A percentile compares a stretch with the other conserved stretches of the same genome.
Evolutionary conservation across 2,329 filamentous ascomycete genomes (phyloP).

Genomic region (Monosporascus sp.): DNA sequence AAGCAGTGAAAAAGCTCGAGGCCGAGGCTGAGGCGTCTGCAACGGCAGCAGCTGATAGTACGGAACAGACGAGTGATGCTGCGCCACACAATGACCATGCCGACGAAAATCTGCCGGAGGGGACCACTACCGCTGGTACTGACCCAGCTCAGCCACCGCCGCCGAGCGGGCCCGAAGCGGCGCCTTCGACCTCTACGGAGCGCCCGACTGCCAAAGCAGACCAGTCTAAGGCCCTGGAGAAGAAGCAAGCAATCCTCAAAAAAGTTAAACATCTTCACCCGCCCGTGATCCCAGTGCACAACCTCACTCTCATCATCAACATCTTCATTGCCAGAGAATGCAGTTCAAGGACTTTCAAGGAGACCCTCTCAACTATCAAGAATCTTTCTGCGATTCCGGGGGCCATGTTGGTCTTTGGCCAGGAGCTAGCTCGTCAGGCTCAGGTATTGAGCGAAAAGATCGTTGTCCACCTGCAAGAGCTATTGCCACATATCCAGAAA

Average conservation of each 20-base stretch:
- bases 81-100: slow-evolving; percentile 8
- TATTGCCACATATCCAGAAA: slow-evolving; percentile 79
- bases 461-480: slow-evolving; percentile 74
- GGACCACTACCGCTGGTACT: slow-evolving; percentile 8
- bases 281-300: slow-evolving; percentile 80
- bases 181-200: slow-evolving; percentile 20
- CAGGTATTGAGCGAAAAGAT: slow-evolving; percentile 80
- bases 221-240: slow-evolving; percentile 32
- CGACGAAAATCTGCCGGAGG: slow-evolving; percentile 6
- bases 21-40: slow-evolving; percentile 15
- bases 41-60: slow-evolving; percentile 10
- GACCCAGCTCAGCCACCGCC: slow-evolving; percentile 14
- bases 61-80: slow-evolving; percentile 5
- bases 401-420: slow-evolving; percentile 85
- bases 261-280: slow-evolving; percentile 62
- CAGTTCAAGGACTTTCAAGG: slow-evolving; percentile 95
- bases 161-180: slow-evolving; percentile 10
- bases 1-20: slow-evolving; percentile 32
- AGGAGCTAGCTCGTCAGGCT: slow-evolving; percentile 84
- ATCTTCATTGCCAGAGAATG: slow-evolving; percentile 95
- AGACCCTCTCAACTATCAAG: slow-evolving; percentile 97
- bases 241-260: slow-evolving; percentile 38
- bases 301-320: slow-evolving; percentile 89
- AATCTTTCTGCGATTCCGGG: slow-evolving; percentile 91
- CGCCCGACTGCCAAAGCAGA: slow-evolving; percentile 27